These are phyloP conservation scores for Balansia obtecta DNA, from an alignment of 2,329 filamentous ascomycete species.

Conservation along the genomic window DNA sequence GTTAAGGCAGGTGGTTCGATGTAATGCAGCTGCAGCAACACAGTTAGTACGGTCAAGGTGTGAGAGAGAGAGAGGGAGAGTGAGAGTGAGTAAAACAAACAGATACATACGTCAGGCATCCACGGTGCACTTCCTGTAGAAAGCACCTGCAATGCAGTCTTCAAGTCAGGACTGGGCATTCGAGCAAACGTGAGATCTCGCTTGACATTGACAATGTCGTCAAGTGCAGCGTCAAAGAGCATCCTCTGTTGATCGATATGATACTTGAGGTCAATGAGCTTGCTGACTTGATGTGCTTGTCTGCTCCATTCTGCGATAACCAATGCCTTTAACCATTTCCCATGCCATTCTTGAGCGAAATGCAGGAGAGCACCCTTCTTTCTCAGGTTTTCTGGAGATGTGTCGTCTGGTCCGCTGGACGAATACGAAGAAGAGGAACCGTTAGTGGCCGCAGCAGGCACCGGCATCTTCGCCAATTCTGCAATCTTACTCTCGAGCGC, in stretches of 20 bases:
- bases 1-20: conserved; percentile 61
- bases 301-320: conserved; percentile 87
- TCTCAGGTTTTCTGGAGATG: conserved; percentile 50
- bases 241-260: conserved; percentile 56
- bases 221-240: conserved; percentile 47
- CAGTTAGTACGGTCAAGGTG: conserved; percentile 17
- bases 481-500: conserved; percentile 58
- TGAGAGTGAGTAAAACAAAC: background rate
- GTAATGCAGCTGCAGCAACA: conserved; percentile 51
- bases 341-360: conserved; percentile 68
- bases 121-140: conserved; percentile 65
- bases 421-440: conserved; percentile 28
- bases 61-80: no score
- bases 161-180: conserved; percentile 80
- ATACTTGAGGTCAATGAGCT: conserved; percentile 73
- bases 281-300: conserved; percentile 66
- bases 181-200: conserved; percentile 58
- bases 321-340: conserved; percentile 84
- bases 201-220: conserved; percentile 59
- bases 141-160: conserved; percentile 76
- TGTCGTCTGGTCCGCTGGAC: conserved; percentile 35
- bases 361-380: conserved; percentile 68
- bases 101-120: conserved; percentile 58
- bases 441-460: conserved; percentile 38
- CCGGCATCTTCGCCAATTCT: conserved; percentile 56